Conservation (phyloP, 805 yeast genomes). For the Cyberlindnera euphorbiiphila region DNA sequence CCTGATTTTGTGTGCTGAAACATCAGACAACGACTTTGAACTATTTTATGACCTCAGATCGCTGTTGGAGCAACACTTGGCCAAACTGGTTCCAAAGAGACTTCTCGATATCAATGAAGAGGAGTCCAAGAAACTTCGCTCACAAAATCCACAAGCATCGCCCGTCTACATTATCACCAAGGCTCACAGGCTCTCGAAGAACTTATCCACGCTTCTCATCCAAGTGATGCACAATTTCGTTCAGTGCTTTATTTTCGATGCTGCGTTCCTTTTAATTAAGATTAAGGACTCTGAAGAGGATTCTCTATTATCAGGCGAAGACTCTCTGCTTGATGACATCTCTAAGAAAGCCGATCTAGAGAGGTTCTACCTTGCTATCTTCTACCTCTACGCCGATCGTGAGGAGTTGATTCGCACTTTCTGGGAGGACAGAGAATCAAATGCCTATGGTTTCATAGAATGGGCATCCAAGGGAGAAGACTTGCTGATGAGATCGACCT, state of each 20-base stretch:
- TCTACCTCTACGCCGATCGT: conserved; percentile 62
- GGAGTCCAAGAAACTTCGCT: conserved; percentile 35
- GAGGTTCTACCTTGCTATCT: conserved; percentile 73
- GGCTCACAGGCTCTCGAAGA: conserved; percentile 22
- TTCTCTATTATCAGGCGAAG: conserved; percentile 54
- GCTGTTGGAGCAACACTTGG: conserved; percentile 61
- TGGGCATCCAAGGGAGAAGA: conserved; percentile 88
- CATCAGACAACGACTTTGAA: conserved; percentile 41
- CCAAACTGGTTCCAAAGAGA: conserved; percentile 49
- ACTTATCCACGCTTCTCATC: conserved; percentile 30
- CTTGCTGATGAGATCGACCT: conserved; percentile 77
- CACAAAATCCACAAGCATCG: conserved; percentile 19
- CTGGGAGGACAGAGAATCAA: conserved; percentile 67
- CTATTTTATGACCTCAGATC: conserved; percentile 63
- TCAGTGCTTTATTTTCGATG: conserved; percentile 52
- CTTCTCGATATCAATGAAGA: conserved; percentile 46
- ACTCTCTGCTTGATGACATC: conserved; percentile 54
- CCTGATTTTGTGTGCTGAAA: conserved; percentile 57
- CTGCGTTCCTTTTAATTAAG: conserved; percentile 62
- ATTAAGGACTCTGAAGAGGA: conserved; percentile 76
- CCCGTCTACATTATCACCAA: conserved; percentile 23
- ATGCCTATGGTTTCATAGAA: conserved; percentile 71
- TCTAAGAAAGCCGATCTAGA: conserved; percentile 82
- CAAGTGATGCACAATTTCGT: conserved; percentile 48
- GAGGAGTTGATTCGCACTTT: conserved; percentile 53